A percentile compares a stretch with the other conserved stretches of the same genome.
phyloP scores from a whole-genome alignment of 768 basidiomycete species.

The Xerocomellus chrysenteron region DNA sequence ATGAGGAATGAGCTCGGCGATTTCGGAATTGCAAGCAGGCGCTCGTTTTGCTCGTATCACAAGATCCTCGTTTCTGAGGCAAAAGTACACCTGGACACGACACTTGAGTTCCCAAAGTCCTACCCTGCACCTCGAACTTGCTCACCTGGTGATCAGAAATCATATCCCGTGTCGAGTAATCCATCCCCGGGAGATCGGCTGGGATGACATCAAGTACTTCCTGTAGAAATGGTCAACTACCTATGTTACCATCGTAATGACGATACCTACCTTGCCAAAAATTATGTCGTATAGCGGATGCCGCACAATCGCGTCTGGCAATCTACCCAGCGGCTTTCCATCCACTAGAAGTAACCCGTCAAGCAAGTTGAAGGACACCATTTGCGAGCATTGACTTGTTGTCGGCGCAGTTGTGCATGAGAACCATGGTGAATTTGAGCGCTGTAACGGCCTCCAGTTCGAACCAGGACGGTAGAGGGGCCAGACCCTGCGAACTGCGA shows the following conservation, averaged over 20 bases:
- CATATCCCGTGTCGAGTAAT: constrained; percentile 18
- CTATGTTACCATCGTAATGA: rapidly evolving
- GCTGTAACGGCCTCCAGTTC: constrained; percentile 21
- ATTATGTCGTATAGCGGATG: constrained; percentile 25
- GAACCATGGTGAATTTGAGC: constrained; percentile 20
- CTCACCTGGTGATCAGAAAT: constrained; percentile 22
- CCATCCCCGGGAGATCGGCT: constrained; percentile 22
- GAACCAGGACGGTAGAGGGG: constrained; percentile 24
- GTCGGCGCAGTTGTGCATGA: constrained; percentile 8
- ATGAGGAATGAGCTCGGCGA: constrained; percentile 25
- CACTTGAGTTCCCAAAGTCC: neutral
- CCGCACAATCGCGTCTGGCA: constrained; percentile 33
- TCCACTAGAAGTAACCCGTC: constrained; percentile 25
- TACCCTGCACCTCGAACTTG: neutral
- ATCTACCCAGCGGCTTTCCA: constrained; percentile 31
- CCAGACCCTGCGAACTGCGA: constrained; percentile 29
- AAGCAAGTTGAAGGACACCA: constrained; percentile 42
- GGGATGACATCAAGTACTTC: constrained; percentile 18
- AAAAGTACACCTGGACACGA: constrained; percentile 25
- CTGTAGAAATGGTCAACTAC: neutral
- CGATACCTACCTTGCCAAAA: constrained; percentile 35
- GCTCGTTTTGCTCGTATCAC: constrained; percentile 19
- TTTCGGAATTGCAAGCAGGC: neutral
- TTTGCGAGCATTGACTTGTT: constrained; percentile 16
- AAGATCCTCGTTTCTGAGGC: constrained; percentile 14